Evolutionary conservation across 441 rosid species (phyloP), one percentile per base, ranked within the genome.

Genomic region (Manihot esculenta): DNA sequence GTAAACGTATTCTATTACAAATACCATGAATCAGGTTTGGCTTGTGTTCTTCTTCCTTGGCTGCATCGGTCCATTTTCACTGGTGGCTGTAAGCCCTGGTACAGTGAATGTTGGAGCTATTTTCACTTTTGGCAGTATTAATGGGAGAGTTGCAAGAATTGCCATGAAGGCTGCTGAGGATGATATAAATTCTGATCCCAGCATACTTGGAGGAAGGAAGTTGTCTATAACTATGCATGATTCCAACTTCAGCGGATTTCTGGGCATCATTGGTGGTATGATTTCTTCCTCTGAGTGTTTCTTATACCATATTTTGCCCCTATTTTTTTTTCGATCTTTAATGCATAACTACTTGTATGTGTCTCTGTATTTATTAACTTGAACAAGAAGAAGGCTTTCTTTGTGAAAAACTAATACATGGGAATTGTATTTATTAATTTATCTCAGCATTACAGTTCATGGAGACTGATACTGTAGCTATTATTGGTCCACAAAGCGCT

Each of bases 401-500:
- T 56, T 18, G 53, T 70, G 68, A 59, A 7, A 47, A 59, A 30
- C 26, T 33, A 17, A 10, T 57, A 23, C 53, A 72, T 49, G 47
- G 70, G 61, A 64, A 67, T 53, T 47, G 17, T 62, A 41, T 66
- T 76, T 74, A 59, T 75, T 64, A 11, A 23, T 23, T 75, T 53
- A 72, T 79, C 61, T 71, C 94, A 95, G 98, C 97, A 21, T 79
- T 95, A 30, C 88, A 81, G 63, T 92, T 88, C 78, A 93, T 95
- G 98, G 92, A 95, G 87, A 88, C 82, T 51, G 88, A 95, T 74
- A 85, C 82, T 0, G 87, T 95, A 0, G 98, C 99, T 71, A 91
- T 95, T 69, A 84, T 95, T 73, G 97, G 97, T 73, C 98, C 99
- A 35, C 99, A 95, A 77, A 82, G 44, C 77, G 75, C 98, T 48